phyloP scores from a whole-genome alignment of 768 basidiomycete species.

The Trametes maxima region DNA sequence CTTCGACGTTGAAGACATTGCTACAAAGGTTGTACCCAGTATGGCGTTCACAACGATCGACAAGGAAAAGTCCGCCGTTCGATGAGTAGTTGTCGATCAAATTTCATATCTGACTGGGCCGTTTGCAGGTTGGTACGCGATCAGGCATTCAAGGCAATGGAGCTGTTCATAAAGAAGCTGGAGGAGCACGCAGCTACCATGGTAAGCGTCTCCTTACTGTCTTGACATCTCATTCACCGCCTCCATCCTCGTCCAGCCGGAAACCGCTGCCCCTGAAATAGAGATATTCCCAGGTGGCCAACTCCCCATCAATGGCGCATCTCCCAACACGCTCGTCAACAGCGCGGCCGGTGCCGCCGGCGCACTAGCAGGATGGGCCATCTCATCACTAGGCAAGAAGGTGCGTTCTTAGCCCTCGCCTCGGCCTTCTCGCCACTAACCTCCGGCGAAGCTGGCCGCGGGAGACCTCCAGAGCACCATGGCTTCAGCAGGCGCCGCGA shows the following conservation, averaged over 20 bases:
- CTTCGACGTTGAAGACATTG: slow-evolving; percentile 86
- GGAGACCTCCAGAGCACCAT: slow-evolving; percentile 76
- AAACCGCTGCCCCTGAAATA: slow-evolving; percentile 43
- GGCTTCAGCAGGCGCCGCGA: slow-evolving; percentile 35
- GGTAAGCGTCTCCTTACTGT: slow-evolving; percentile 66
- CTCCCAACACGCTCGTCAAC: slow-evolving; percentile 63
- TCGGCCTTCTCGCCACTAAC: background rate
- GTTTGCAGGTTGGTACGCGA: slow-evolving; percentile 80
- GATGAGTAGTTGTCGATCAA: background rate
- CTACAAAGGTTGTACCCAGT: slow-evolving; percentile 85
- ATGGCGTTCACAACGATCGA: slow-evolving; percentile 82
- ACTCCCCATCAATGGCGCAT: slow-evolving; percentile 23
- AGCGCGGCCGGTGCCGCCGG: slow-evolving; percentile 91
- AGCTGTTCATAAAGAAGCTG: slow-evolving; percentile 81
- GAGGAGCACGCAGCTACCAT: slow-evolving; percentile 79
- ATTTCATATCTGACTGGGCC: slow-evolving; percentile 2
- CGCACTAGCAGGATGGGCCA: slow-evolving; percentile 94
- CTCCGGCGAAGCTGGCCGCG: slow-evolving; percentile 55
- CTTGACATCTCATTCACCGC: slow-evolving; percentile 6
- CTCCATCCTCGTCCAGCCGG: slow-evolving; percentile 47
- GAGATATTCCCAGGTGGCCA: slow-evolving; percentile 22
- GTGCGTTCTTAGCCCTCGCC: slow-evolving; percentile 38
- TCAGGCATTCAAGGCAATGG: slow-evolving; percentile 93
- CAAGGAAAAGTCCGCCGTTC: slow-evolving; percentile 78
- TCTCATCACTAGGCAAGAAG: slow-evolving; percentile 85